Evolutionary conservation across 164 flowering plant species (phyloP).

Genomic region (Saururus chinensis): DNA sequence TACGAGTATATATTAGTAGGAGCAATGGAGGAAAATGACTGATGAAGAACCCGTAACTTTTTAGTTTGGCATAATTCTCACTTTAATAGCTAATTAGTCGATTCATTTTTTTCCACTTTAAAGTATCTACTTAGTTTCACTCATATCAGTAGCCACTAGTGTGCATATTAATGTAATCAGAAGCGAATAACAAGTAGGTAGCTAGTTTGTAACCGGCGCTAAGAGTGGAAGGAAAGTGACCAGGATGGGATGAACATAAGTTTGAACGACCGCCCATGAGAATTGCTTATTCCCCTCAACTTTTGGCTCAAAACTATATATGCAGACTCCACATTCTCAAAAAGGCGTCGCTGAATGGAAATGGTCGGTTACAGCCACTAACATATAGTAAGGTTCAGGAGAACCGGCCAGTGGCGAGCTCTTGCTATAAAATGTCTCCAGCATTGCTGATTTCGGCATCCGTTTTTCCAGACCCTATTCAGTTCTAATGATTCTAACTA

Average conservation of each 20-base stretch:
- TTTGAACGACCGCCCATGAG: constrained; percentile 12
- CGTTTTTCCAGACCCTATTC: too few relatives aligned
- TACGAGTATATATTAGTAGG: too few relatives aligned
- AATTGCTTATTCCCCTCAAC: constrained; percentile 18
- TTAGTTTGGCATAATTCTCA: too few relatives aligned
- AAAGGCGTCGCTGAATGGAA: constrained; percentile 23
- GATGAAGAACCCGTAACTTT: too few relatives aligned
- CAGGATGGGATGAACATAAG: constrained; percentile 53
- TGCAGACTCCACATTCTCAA: constrained; percentile 43
- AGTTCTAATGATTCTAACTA: constrained; percentile 12
- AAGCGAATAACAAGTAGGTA: too few relatives aligned
- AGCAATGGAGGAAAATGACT: too few relatives aligned
- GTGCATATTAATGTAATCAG: too few relatives aligned
- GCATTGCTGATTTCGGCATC: constrained; percentile 15
- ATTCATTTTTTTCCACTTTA: too few relatives aligned
- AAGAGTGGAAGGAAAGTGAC: constrained; percentile 25
- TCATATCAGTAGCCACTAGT: too few relatives aligned
- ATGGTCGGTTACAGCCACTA: constrained; percentile 36
- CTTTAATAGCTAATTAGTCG: too few relatives aligned
- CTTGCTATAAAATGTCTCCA: constrained; percentile 19
- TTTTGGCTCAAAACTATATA: constrained; percentile 21
- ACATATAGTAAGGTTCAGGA: constrained; percentile 7
- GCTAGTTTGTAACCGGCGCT: not conserved
- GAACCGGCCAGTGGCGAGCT: constrained; percentile 13
- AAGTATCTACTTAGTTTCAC: too few relatives aligned